A percentile compares a stretch with the other conserved stretches of the same genome.
These are phyloP conservation scores for Metschnikowia kofuensis DNA, from an alignment of 805 yeast species.

Conservation along the genomic window DNA sequence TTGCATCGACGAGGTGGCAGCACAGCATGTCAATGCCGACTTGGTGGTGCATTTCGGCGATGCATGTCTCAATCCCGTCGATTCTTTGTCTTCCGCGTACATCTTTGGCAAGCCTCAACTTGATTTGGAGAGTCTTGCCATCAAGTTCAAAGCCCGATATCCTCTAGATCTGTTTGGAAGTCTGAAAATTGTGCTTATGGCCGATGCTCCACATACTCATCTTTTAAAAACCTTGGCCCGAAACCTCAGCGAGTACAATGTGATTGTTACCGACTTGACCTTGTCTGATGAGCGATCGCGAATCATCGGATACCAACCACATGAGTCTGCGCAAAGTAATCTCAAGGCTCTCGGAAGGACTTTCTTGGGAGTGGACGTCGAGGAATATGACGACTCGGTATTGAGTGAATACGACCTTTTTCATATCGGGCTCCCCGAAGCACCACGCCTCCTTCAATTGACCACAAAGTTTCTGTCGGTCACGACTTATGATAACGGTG, in stretches of 20 bases:
- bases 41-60: conserved; percentile 91
- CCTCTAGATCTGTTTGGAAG: conserved; percentile 26
- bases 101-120: conserved; percentile 70
- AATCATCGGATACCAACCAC: conserved; percentile 42
- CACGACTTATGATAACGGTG: conserved; percentile 46
- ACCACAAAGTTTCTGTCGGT: conserved; percentile 66
- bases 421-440: conserved; percentile 70
- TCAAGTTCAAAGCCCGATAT: conserved; percentile 42
- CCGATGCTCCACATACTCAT: conserved; percentile 65
- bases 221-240: conserved; percentile 40
- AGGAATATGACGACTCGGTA: conserved; percentile 20
- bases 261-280: conserved; percentile 33
- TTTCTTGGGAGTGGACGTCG: conserved; percentile 20
- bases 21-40: conserved; percentile 86
- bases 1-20: conserved; percentile 96
- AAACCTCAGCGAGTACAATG: conserved; percentile 23
- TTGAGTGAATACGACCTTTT: conserved; percentile 56
- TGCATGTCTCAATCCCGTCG: conserved; percentile 83
- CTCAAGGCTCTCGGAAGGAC: conserved; percentile 19
- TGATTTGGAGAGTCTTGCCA: conserved; percentile 38
- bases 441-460: conserved; percentile 73
- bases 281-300: conserved; percentile 28
- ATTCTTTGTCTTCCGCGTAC: conserved; percentile 69
- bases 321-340: not conserved
- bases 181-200: conserved; percentile 59